phyloP scores from a whole-genome alignment of 768 basidiomycete species.

The Phaffia tasmanica region DNA sequence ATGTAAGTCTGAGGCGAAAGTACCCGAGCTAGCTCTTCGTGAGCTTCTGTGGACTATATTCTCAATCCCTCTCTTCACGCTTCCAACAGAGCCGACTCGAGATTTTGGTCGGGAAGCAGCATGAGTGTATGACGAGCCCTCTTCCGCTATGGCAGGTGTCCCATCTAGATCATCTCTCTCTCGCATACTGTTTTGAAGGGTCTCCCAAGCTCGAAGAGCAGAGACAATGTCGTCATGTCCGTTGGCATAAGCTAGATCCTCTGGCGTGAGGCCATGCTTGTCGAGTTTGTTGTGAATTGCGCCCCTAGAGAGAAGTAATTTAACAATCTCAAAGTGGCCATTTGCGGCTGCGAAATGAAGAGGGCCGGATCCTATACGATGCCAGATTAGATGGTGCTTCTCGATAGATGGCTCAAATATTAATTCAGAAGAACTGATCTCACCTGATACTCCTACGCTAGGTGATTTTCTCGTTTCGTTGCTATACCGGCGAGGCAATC shows the following conservation, averaged over 20 bases:
- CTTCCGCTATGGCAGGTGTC: slow-evolving; percentile 35
- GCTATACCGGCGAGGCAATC: slow-evolving; percentile 41
- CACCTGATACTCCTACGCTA: slow-evolving; percentile 37
- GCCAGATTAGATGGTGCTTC: background rate
- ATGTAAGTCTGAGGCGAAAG: background rate
- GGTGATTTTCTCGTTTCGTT: slow-evolving; percentile 37
- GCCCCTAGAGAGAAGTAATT: slow-evolving; percentile 69
- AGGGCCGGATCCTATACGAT: slow-evolving; percentile 61
- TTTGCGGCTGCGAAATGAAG: slow-evolving; percentile 96
- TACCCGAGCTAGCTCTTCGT: slow-evolving; percentile 6
- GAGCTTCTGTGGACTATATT: slow-evolving; percentile 9
- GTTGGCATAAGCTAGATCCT: slow-evolving; percentile 65
- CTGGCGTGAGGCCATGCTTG: slow-evolving; percentile 84
- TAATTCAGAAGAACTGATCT: slow-evolving; percentile 18
- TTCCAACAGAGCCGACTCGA: background rate
- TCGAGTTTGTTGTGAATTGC: slow-evolving; percentile 71
- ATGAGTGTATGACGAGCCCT: background rate
- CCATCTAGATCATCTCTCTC: slow-evolving; percentile 12
- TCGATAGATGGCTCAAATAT: background rate
- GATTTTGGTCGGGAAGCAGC: background rate
- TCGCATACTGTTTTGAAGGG: slow-evolving; percentile 2
- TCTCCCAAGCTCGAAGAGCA: slow-evolving; percentile 53
- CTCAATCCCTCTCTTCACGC: slow-evolving; percentile 8
- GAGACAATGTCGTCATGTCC: slow-evolving; percentile 70
- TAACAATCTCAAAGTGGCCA: slow-evolving; percentile 68